Base-by-base conservation (phyloP, 352 stramenopile species). In the Globisporangium abappressorium region DNA sequence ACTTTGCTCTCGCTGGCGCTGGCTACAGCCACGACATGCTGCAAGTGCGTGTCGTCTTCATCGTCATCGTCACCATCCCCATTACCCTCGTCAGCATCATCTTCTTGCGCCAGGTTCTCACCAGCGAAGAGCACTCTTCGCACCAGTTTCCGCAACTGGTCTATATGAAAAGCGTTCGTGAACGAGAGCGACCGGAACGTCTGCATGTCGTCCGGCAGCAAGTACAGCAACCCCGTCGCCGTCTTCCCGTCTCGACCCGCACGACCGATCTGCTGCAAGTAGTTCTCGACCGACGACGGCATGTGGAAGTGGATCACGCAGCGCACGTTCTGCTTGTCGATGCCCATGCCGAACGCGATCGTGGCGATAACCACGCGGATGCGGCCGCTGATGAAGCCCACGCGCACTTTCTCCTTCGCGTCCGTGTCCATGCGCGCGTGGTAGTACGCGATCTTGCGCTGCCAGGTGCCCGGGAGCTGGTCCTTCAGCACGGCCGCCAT, bases 271-370 rank as follows among this genome's bases (percentile, higher is more conserved):
- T 99, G 96, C 80, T 99, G 97, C 60, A 99, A 98, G 77, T 99
- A 99, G 71, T 99, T 96, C 53, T 98, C 98, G n/a, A 99, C 94
- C 41, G 92, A 98, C 47, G 90, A 92, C 5, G 98, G 97, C 67
- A 98, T 85, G 67, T 98, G 93, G 75, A 98, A 98, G 76, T 99
- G 98, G 41, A 99, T 92, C 6, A 99, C 98, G 69, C 97, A 98
- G 5, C 89, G 84, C 26, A 99, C 93, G 79, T 99, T 97, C 54
- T 92, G 85, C 74, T 99, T 99, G 82, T 99, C 97, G 64, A 99
- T 99, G 61, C 98, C 98, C 85, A 99, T 98, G 11, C 97, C 97
- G 72, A 99, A 99, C 1, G 97, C 97, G 66, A 99, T 94, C 12
- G 97, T 99, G 5, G 97, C 97, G 70, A 99, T 95, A 57, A 98